Evolutionary conservation across 116 monocot species (phyloP), one percentile per base, ranked within the genome.

Genomic region (Iris pallida): DNA sequence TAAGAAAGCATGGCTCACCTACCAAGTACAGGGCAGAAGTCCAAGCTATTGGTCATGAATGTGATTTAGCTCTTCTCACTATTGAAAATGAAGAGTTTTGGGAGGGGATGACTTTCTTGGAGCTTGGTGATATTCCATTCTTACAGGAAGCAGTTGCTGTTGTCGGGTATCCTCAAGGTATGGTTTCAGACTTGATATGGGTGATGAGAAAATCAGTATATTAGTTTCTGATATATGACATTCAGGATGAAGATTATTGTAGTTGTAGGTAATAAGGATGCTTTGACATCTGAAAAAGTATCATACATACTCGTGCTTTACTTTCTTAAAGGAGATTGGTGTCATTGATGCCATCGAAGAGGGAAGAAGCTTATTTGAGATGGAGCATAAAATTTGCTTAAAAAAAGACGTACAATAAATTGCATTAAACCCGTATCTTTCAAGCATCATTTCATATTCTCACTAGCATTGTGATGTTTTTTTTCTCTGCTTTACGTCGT

Each of bases 141-240:
- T 85, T 97, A 58, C 97, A 97, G 66, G 92, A 97, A 83, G 92
- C 90, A 45, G 97, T 97, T 53, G 97, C 97, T 68, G 97, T 97
- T 51, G 97, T 97, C 67, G 97, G 97, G n/a, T 97, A 97, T 55
- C 97, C 97, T 63, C 97, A 97, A 88, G 97, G 96, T 89, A 85
- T 57, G 20, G 45, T 45, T 20, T 64, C 19, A 47, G 10, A 14
- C 19, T 9, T 4, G 15, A n/a, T 44, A 42, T 44, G 13, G 5
- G 20, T 65, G 4, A 52, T 30, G 17, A 13, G 3, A 47, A 15
- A 45, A 9, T 63, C 62, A 14, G 47, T 64, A 4, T 17, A 47
- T 64, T 45, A 47, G 45, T 16, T 20, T 20, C 40, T 64, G 16
- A 8, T 46, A 43, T 45, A 61, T 41, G 10, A 8, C 13, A 42